Conservation (phyloP, 345 rosid genomes). For the Moricandia arvensis region DNA sequence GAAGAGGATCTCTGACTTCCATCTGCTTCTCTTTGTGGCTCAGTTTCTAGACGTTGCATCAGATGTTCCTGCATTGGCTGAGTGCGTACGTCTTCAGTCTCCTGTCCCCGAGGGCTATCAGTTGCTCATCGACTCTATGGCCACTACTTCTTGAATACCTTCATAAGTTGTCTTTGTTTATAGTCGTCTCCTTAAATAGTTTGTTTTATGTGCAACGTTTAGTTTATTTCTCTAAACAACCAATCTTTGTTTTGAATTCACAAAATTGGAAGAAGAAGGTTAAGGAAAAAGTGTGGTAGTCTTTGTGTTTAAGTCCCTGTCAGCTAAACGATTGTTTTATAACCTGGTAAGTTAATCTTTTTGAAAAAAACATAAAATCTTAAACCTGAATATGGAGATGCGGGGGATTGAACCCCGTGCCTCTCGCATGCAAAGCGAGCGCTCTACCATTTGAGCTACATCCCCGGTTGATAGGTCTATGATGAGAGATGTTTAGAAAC, state of each 20-base stretch:
- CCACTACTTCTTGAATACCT: constrained; percentile 46
- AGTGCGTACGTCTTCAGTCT: constrained; percentile 58
- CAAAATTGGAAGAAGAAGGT: no score
- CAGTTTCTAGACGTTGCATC: constrained; percentile 64
- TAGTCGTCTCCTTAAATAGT: background rate
- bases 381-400: constrained; percentile 51
- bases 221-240: no score
- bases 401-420: constrained; percentile 90
- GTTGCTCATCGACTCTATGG: constrained; percentile 81
- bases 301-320: background rate
- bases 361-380: background rate
- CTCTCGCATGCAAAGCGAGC: constrained; percentile 97
- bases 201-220: background rate
- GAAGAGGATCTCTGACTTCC: no score
- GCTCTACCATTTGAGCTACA: constrained; percentile 78
- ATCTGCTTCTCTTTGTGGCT: no score
- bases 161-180: background rate
- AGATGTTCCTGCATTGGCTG: constrained; percentile 76
- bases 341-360: background rate
- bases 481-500: background rate
- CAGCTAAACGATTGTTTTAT: background rate
- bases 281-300: no score
- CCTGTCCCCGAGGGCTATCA: constrained; percentile 77
- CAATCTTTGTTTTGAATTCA: no score
- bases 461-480: background rate